phyloP scores from a whole-genome alignment of 2,329 filamentous ascomycete species.

The Trichoderma afroharzianum region DNA sequence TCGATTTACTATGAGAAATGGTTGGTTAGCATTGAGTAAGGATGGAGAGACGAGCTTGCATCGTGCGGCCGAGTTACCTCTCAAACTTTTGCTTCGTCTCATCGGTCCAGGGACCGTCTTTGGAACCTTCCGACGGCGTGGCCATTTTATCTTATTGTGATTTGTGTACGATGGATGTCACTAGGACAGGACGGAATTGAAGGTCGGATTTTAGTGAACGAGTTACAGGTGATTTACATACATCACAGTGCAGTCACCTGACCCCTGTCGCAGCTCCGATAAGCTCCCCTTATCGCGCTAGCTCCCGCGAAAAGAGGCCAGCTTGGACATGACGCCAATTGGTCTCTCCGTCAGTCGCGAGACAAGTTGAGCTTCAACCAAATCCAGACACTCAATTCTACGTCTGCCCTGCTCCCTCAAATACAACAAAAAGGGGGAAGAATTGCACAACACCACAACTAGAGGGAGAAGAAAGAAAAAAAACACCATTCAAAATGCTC shows the following conservation, averaged over 20 bases:
- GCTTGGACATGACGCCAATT: constrained; percentile 5
- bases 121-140: constrained; percentile 21
- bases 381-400: not conserved
- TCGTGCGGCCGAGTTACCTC: constrained; percentile 44
- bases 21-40: not conserved
- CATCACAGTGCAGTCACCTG: constrained; percentile 5
- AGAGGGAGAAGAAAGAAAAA: not conserved
- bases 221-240: not conserved
- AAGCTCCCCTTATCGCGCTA: constrained; percentile 17
- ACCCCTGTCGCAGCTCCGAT: constrained; percentile 5
- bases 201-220: constrained; percentile 13
- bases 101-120: constrained; percentile 50
- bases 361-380: not conserved
- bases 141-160: constrained; percentile 19
- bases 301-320: constrained; percentile 15
- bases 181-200: not conserved
- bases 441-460: not conserved
- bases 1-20: constrained; percentile 63
- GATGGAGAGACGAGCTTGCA: not conserved
- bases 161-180: not conserved
- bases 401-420: not conserved
- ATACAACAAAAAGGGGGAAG: not conserved
- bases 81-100: constrained; percentile 62
- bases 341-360: not conserved
- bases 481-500: constrained; percentile 50